Base-by-base conservation (phyloP, 768 basidiomycete species). In the Rhodotorula paludigena region DNA sequence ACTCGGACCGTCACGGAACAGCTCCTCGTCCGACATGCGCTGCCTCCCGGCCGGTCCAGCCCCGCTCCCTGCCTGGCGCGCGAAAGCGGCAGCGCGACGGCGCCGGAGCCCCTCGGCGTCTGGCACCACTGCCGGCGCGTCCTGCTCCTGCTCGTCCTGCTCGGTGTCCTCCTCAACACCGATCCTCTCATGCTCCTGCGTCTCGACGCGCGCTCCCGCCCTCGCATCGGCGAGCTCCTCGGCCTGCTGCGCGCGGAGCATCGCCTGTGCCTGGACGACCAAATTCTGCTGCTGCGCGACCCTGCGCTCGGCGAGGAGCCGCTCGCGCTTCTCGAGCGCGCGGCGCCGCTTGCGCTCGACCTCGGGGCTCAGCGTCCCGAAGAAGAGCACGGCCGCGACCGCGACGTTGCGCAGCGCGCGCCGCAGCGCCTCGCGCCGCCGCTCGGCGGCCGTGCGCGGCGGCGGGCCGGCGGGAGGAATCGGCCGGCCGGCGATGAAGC, bases 291-390 rank as follows among this genome's bases (percentile, higher is more conserved):
- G 60, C 59, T 39, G 42, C 38, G 49, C 35, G 28, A 53, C 54
- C 57, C 63, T 52, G 55, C 60, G 56, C 59, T 66, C 65, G 20
- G 38, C 47, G 15, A 68, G 25, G 49, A 71, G 25, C 49, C 69
- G 55, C n/a, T 74, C 69, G 38, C 75, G 45, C 70, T 74, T 74
- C 56, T 74, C 71, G 44, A 76, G 35, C n/a, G 75, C 75, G 58
- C 64, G 64, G 41, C 66, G 69, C 35, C 75, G 33, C 58, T 74
- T 71, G 41, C 69, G 54, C 59, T 76, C 75, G 3, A 76, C 63
- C 42, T 74, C 75, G 5, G 75, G 75, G 15, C 64, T 61, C 21
- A 76, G 51, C n/a, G 75, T 76, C 35, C 67, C 75, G 14, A 76
- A 16, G 57, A 76, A 76, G 25, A 75, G 60, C 18, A 75, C 71